Conservation (phyloP, 495 filamentous ascomycete species). For the Thozetella sp. region DNA sequence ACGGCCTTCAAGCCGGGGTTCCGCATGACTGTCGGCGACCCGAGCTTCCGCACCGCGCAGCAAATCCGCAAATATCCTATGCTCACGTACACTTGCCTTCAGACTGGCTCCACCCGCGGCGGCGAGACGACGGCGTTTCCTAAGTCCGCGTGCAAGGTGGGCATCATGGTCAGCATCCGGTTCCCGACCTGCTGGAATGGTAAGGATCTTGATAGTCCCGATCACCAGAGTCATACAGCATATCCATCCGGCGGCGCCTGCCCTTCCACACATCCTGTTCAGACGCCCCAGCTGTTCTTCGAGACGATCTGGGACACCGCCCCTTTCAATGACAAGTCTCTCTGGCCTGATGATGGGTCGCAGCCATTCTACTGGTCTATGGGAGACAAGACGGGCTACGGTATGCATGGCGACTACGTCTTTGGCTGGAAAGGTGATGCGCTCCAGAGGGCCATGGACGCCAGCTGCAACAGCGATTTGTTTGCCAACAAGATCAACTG, state of each 20-base stretch:
- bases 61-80: slow-evolving; percentile 42
- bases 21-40: slow-evolving; percentile 47
- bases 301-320: slow-evolving; percentile 51
- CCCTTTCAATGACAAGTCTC: slow-evolving; percentile 35
- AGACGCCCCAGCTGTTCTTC: slow-evolving; percentile 65
- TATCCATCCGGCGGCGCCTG: slow-evolving; percentile 51
- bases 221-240: slow-evolving; percentile 45
- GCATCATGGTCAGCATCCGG: slow-evolving; percentile 41
- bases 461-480: slow-evolving; percentile 36
- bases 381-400: slow-evolving; percentile 40
- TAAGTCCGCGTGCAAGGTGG: slow-evolving; percentile 26
- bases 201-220: no score
- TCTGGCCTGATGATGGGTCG: slow-evolving; percentile 36
- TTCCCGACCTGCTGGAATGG: slow-evolving; percentile 47
- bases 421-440: slow-evolving; percentile 47
- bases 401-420: slow-evolving; percentile 42
- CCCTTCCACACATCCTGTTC: slow-evolving; percentile 58
- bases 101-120: slow-evolving; percentile 35
- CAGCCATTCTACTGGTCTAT: slow-evolving; percentile 44
- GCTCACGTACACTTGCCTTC: slow-evolving; percentile 34
- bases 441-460: slow-evolving; percentile 38
- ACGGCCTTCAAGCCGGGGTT: slow-evolving; percentile 46
- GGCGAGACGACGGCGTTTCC: slow-evolving; percentile 40
- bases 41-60: slow-evolving; percentile 32
- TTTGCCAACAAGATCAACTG: slow-evolving; percentile 36